Base-by-base conservation (phyloP, 2,329 filamentous ascomycete genomes). In the Rhytidhysteron rufulum region DNA sequence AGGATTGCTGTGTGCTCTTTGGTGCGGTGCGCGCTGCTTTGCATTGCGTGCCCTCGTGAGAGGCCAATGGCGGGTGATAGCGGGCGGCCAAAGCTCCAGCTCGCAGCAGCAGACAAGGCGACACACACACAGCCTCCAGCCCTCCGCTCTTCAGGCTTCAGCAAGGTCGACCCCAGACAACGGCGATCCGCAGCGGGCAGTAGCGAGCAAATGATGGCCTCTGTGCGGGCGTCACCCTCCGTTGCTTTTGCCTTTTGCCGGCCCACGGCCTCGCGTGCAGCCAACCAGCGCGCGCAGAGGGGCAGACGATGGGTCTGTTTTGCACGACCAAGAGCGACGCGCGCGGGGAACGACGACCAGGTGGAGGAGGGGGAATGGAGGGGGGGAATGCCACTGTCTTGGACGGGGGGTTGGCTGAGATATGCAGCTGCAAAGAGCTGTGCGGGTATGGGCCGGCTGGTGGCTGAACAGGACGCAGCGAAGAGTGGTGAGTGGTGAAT, bases 191-290 rank as follows among this genome's bases (percentile, higher is more conserved):
- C 22, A 24, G 34, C 35, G 35, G 35, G 35, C n/a, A 37, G 33
- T 35, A 35, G 35, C 35, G 35, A 37, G 35, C 35, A 37, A 37
- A 37, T n/a, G n/a, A n/a, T n/a, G n/a, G n/a, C n/a, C n/a, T n/a
- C n/a, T n/a, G n/a, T n/a, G n/a, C n/a, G n/a, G n/a, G n/a, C n/a
- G n/a, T n/a, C n/a, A n/a, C n/a, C n/a, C n/a, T n/a, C n/a, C n/a
- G n/a, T n/a, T n/a, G 18, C 24, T 22, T 16, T 15, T 30, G 35
- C 25, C 18, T 27, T 27, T 27, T 27, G 24, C 24, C 24, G 24
- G 24, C 7, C 24, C 13, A 27, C n/a, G 24, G 24, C 24, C 24
- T 27, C 24, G 24, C n/a, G n/a, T n/a, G n/a, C n/a, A 27, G 24
- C 24, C 24, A 27, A 27, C 8, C 24, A 27, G 24, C 24, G 24